A percentile compares a stretch with the other conserved stretches of the same genome.
Conservation (phyloP, 1,284 basidiomycete genomes). For the Marasmius oreades region DNA sequence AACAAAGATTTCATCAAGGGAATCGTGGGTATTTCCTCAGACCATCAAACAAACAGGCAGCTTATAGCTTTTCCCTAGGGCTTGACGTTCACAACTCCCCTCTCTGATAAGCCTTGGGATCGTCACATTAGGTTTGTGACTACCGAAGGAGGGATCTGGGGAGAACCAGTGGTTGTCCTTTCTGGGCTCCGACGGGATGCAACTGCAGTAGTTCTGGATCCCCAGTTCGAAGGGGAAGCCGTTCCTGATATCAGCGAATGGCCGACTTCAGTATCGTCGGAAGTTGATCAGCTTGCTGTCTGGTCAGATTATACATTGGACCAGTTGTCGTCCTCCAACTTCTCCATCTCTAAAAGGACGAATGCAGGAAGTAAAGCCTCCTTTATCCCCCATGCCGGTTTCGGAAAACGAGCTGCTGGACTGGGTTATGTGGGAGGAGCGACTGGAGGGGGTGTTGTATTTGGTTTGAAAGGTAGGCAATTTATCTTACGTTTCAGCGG, state of each 20-base stretch:
- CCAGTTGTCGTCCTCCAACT: slow-evolving; percentile 31
- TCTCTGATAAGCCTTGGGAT: slow-evolving; percentile 35
- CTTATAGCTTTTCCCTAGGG: slow-evolving; percentile 21
- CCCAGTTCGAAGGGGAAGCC: slow-evolving; percentile 37
- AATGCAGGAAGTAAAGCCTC: slow-evolving; percentile 27
- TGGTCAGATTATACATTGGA: slow-evolving; percentile 38
- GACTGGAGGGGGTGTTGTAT: slow-evolving; percentile 33
- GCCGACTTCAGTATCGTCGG: slow-evolving; percentile 33
- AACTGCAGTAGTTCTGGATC: slow-evolving; percentile 33
- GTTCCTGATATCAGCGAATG: slow-evolving; percentile 34
- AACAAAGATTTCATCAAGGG: slow-evolving; percentile 39
- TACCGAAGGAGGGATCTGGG: slow-evolving; percentile 36
- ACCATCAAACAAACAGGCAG: not conserved
- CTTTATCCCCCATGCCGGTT: slow-evolving; percentile 33
- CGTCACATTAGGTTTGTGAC: slow-evolving; percentile 36
- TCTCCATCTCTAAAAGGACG: slow-evolving; percentile 33
- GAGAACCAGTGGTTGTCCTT: slow-evolving; percentile 34
- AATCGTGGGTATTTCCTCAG: slow-evolving; percentile 22
- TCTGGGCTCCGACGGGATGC: slow-evolving; percentile 40
- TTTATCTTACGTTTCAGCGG: no score
- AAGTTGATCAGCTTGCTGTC: slow-evolving; percentile 29
- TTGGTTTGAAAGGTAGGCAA: slow-evolving; percentile 30
- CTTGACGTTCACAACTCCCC: slow-evolving; percentile 32
- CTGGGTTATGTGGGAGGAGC: slow-evolving; percentile 40
- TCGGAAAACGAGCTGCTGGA: slow-evolving; percentile 33